Evolutionary conservation across 495 filamentous ascomycete species (phyloP).

Genomic region (Ramalina peruviana): DNA sequence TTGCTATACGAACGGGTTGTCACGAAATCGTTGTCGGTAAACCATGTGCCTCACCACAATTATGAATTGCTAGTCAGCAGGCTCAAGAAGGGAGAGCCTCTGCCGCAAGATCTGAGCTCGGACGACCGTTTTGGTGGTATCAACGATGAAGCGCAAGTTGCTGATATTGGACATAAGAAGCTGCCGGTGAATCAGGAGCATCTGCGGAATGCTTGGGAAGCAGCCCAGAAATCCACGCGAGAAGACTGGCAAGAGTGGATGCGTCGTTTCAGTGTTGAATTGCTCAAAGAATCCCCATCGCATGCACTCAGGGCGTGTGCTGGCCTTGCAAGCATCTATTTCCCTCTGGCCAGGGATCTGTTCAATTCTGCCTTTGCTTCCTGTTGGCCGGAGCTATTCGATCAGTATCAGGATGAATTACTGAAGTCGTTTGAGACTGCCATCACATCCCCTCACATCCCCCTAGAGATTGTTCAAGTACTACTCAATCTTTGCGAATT

Average conservation of each 20-base stretch:
- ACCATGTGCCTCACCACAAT: constrained; percentile 69
- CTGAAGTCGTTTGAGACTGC: constrained; percentile 92
- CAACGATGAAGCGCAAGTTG: constrained; percentile 58
- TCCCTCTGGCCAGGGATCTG: constrained; percentile 76
- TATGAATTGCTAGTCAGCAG: constrained; percentile 85
- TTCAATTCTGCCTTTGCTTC: constrained; percentile 99
- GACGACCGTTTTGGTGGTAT: constrained; percentile 71
- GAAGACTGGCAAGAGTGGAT: constrained; percentile 99
- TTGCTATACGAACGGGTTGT: constrained; percentile 83
- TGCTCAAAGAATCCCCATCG: constrained; percentile 90
- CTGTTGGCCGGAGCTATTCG: constrained; percentile 95
- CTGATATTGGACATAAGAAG: constrained; percentile 84
- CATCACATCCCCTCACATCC: constrained; percentile 80
- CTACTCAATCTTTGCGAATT: constrained; percentile 95
- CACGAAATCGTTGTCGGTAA: constrained; percentile 54
- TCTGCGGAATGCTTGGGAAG: constrained; percentile 94
- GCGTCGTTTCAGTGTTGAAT: constrained; percentile 83
- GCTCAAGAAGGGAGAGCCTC: constrained; percentile 79
- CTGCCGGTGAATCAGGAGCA: constrained; percentile 93
- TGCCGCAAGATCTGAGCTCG: constrained; percentile 87
- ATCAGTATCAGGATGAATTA: constrained; percentile 87
- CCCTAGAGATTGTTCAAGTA: constrained; percentile 86
- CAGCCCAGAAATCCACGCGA: constrained; percentile 82
- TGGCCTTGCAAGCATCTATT: constrained; percentile 77
- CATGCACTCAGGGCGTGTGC: constrained; percentile 90